Base-by-base conservation (phyloP, 768 basidiomycete genomes). In the Auriscalpium vulgare region DNA sequence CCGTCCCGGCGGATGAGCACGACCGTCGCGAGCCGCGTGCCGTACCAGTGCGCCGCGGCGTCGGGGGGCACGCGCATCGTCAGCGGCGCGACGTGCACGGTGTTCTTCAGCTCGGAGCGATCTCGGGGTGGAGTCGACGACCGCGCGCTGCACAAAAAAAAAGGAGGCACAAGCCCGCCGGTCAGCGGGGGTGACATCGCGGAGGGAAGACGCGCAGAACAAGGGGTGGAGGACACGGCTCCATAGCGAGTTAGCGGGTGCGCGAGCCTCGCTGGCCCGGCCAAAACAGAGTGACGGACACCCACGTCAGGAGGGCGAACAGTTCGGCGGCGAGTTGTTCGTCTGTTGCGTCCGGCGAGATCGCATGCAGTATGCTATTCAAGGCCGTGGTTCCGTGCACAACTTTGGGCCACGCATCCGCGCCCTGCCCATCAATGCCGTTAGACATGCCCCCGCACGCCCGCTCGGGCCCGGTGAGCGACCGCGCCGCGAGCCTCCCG, bases 401-500 rank as follows among this genome's bases (percentile, higher is more conserved):
- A 7, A 92, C 80, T 72, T 92, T 93, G 23, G 85, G 85, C 90
- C 89, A 92, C 19, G 75, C 72, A 53, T 76, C 72, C 43, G 75
- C 83, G 37, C 77, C 82, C 53, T 67, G 57, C n/a, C 79, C 80
- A 64, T 89, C 87, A 48, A 88, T 69, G 13, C 88, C 88, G 63
- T 91, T 91, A 37, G 91, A 90, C 44, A 92, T 68, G 1, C 80
- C 86, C 3, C 83, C 83, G 59, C 74, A 77, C 44, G 63, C 64
- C 52, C 75, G 67, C 62, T 89, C 82, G 13, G 70, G 66, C 17
- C 68, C 62, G 3, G 74, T 69, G n/a, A 89, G 77, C 17, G 77
- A 60, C 4, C 85, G 83, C 46, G 75, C 68, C 35, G 72, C 71
- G 62, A 91, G 74, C 21, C 62, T 63, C 19, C 86, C 83, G 37